These are phyloP conservation scores for Cryptococcus sp. DNA, from an alignment of 1,284 basidiomycete species.

Conservation along the genomic window DNA sequence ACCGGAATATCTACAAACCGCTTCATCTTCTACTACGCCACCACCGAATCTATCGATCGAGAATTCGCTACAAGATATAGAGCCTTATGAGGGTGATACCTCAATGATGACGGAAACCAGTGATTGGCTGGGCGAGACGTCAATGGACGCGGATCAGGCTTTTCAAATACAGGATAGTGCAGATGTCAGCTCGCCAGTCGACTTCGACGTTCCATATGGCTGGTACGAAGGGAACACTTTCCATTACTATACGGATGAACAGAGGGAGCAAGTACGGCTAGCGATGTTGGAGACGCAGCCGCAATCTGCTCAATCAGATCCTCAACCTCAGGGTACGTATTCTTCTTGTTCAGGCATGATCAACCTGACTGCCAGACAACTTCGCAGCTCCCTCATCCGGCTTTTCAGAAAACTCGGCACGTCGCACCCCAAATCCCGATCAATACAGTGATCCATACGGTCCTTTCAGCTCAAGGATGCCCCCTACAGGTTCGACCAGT, in stretches of 20 bases:
- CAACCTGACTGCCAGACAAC: constrained; percentile 1
- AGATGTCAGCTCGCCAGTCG: constrained; percentile 11
- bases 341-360: not conserved
- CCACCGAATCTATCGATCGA: constrained; percentile 17
- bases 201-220: constrained; percentile 38
- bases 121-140: constrained; percentile 38
- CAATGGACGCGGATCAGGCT: constrained; percentile 31
- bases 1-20: not conserved
- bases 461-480: not conserved
- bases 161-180: constrained; percentile 5
- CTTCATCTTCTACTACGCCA: constrained; percentile 5
- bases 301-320: not conserved
- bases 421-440: constrained; percentile 28
- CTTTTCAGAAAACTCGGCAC: constrained; percentile 29
- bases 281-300: constrained; percentile 23
- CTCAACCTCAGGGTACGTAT: constrained; percentile 6
- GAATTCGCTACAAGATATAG: constrained; percentile 4
- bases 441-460: not conserved
- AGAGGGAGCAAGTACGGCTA: constrained; percentile 34
- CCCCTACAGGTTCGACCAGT: constrained; percentile 2
- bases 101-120: constrained; percentile 23
- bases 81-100: constrained; percentile 10
- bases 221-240: constrained; percentile 41
- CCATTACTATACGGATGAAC: constrained; percentile 43
- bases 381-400: constrained; percentile 6